phyloP scores from a whole-genome alignment of 768 basidiomycete species.

The Imleria badia region DNA sequence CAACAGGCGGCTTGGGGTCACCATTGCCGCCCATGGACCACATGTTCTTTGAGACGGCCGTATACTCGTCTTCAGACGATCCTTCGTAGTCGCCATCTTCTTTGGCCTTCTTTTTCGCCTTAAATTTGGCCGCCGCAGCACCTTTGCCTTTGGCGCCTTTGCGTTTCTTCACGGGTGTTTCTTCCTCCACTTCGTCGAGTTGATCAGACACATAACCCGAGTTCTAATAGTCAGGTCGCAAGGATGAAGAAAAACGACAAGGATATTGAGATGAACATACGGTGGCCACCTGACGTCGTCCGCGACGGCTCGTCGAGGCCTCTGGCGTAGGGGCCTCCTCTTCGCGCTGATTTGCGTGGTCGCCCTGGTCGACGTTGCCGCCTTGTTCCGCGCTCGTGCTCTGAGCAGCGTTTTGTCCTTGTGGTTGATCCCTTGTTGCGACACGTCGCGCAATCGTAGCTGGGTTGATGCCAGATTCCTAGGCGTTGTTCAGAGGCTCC shows the following conservation, averaged over 20 bases:
- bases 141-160: conserved; percentile 47
- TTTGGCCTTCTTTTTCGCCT: conserved; percentile 39
- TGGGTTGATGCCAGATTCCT: conserved; percentile 58
- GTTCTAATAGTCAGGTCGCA: conserved; percentile 7
- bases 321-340: no score
- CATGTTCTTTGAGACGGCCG: conserved; percentile 55
- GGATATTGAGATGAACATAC: conserved; percentile 3
- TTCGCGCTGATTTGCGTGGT: conserved; percentile 19
- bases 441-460: conserved; percentile 38
- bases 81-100: conserved; percentile 47
- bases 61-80: conserved; percentile 67
- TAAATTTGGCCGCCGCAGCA: conserved; percentile 39
- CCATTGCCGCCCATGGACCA: conserved; percentile 40
- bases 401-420: conserved; percentile 31
- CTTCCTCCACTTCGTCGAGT: conserved; percentile 58
- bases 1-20: conserved; percentile 55
- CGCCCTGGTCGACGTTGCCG: conserved; percentile 7
- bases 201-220: conserved; percentile 71
- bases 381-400: conserved; percentile 11
- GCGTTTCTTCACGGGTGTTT: conserved; percentile 51
- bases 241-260: background rate
- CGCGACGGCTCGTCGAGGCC: conserved; percentile 13
- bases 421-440: conserved; percentile 30
- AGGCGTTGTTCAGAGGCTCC: conserved; percentile 11
- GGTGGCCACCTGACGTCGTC: conserved; percentile 10